Evolutionary conservation across 2,329 filamentous ascomycete genomes (phyloP), one percentile per base, ranked within the genome.

Genomic region (Sporothrix luriei): DNA sequence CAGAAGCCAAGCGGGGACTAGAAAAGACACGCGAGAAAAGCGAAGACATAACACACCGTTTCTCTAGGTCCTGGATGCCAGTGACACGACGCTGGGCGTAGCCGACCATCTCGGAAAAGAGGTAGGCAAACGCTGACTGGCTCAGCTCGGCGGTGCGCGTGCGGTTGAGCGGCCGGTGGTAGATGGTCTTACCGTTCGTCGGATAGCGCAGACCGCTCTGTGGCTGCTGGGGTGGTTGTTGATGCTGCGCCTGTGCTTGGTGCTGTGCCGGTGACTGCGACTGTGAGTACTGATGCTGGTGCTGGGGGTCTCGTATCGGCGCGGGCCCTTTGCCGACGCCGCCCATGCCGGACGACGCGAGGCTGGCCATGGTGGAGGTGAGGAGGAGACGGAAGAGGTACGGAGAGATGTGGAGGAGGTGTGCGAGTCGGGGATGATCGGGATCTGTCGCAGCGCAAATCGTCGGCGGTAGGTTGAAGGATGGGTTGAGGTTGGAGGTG

Each of bases 101-200:
- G 76, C 89, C 90, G 65, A 99, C 94, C 91, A 98, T 97, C 83
- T 97, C 94, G 71, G 91, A 90, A 78, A 99, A 98, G 71, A 99
- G 85, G 80, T 97, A 98, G 54, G 95, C 94, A 81, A 99, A 98
- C 80, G 92, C 93, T 13, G 95, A 88, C 78, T 96, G 91, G 79
- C 93, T 97, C 74, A 96, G 88, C 83, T 98, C 94, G 70, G 91
- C 87, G 75, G 91, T 92, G 79, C 93, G 92, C 75, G 90, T 91
- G 73, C 95, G 91, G 81, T 97, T 97, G 72, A 98, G 84, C 72
- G 97, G 93, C 69, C 95, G 88, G 84, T 97, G 93, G 84, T 98
- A 99, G 82, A 99, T 98, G 73, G 93, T 97, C 83, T 98, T 98
- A 82, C 93, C 93, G 79, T 89, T 97, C 69, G 92, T 92, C 62